Percentiles rank a stretch among this genome's conserved stretches.
Evolutionary conservation across 805 yeast species (phyloP).

Genomic region (Candida stauntonica): DNA sequence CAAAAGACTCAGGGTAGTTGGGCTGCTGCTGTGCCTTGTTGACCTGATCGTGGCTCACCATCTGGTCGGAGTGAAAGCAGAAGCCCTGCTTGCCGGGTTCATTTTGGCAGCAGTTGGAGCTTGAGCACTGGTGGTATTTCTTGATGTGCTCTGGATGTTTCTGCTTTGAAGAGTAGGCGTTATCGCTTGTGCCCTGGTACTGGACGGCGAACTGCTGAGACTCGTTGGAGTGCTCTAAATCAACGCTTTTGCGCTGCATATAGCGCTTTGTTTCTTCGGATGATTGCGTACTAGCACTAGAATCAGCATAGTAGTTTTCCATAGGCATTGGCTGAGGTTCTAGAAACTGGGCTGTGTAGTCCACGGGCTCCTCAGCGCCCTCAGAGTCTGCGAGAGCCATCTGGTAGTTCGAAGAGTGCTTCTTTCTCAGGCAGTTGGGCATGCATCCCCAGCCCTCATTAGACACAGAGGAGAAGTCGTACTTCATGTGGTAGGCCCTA

Average conservation of each 20-base stretch:
- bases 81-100: background rate
- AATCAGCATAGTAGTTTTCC: too few relatives aligned
- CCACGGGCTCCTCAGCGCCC: background rate
- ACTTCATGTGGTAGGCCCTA: background rate
- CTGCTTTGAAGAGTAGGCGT: constrained; percentile 1
- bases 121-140: background rate
- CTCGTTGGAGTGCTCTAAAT: constrained; percentile 5
- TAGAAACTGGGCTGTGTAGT: background rate
- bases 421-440: constrained; percentile 5
- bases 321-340: background rate
- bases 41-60: constrained; percentile 3
- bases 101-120: background rate
- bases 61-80: constrained; percentile 14
- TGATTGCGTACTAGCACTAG: constrained; percentile 2
- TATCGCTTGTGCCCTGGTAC: constrained; percentile 9
- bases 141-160: constrained; percentile 2
- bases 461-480: background rate
- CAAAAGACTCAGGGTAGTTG: constrained; percentile 16
- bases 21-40: background rate
- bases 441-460: background rate
- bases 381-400: constrained; percentile 1
- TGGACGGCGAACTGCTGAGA: constrained; percentile 10
- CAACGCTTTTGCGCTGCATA: constrained; percentile 7
- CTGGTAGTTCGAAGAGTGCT: constrained; percentile 11
- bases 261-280: constrained; percentile 7